Conservation (phyloP, 176 grass and related monocot genomes). For the Ensete ventricosum region DNA sequence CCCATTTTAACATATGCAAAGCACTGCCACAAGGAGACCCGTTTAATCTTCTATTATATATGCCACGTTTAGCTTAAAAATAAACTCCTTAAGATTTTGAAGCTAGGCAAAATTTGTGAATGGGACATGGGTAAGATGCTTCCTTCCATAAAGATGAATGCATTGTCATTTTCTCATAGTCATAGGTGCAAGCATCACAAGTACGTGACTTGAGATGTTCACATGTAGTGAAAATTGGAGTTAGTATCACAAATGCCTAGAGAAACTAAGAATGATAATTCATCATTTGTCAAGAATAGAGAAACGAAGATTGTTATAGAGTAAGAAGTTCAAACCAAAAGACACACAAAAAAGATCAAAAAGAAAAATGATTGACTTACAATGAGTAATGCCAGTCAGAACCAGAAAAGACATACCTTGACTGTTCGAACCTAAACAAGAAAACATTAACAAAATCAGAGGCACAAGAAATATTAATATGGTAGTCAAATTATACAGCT, state of each 20-base stretch:
- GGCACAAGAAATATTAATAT: conserved; percentile 6
- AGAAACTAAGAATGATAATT: neutral
- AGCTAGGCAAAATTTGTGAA: too few species aligned
- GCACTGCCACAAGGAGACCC: too few species aligned
- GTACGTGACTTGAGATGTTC: neutral
- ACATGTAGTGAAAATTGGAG: neutral
- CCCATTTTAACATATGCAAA: too few species aligned
- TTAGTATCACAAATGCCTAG: neutral
- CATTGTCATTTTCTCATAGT: neutral
- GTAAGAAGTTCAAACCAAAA: neutral
- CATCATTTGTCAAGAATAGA: neutral
- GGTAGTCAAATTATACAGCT: neutral
- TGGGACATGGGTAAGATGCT: neutral
- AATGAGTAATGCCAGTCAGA: conserved; percentile 27
- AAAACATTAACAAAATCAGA: conserved; percentile 3
- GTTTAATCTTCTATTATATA: too few species aligned
- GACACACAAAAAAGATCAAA: conserved; percentile 10
- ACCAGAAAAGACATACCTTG: conserved; percentile 76
- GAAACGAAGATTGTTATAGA: neutral
- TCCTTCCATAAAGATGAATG: neutral
- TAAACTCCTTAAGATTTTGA: too few species aligned
- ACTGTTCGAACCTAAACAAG: conserved; percentile 80
- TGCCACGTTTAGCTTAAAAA: too few species aligned
- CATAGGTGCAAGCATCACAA: neutral
- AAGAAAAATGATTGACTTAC: conserved; percentile 35